Evolutionary conservation across 768 basidiomycete species (phyloP).

Genomic region (Leccinum imitatum): DNA sequence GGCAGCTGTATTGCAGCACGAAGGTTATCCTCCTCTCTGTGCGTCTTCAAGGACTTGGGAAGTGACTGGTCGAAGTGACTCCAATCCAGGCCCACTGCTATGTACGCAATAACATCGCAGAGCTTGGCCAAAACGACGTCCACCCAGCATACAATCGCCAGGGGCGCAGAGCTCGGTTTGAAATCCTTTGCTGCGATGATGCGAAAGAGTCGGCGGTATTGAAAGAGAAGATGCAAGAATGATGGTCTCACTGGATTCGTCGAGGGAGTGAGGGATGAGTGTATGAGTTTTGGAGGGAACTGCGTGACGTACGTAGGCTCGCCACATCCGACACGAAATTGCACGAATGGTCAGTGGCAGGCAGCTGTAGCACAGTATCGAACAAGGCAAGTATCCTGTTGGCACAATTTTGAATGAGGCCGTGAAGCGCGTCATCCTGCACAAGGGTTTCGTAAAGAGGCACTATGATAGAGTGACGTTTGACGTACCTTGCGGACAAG

Average conservation of each 20-base stretch:
- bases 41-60: constrained; percentile 35
- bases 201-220: constrained; percentile 50
- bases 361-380: constrained; percentile 19
- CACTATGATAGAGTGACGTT: neutral
- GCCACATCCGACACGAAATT: constrained; percentile 14
- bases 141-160: constrained; percentile 59
- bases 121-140: constrained; percentile 60
- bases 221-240: constrained; percentile 45
- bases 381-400: constrained; percentile 33
- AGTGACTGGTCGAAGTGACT: constrained; percentile 13
- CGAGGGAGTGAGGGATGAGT: constrained; percentile 13
- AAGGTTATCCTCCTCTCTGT: constrained; percentile 50
- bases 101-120: constrained; percentile 35
- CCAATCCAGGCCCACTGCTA: constrained; percentile 29
- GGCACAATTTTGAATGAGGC: constrained; percentile 36
- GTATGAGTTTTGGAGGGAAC: neutral
- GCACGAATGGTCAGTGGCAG: constrained; percentile 2
- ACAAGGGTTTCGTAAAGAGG: neutral
- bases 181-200: constrained; percentile 38
- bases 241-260: constrained; percentile 29
- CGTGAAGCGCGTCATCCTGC: constrained; percentile 37
- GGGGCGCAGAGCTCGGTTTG: constrained; percentile 20
- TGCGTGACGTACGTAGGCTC: constrained; percentile 21
- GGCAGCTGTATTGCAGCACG: constrained; percentile 70
- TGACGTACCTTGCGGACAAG: constrained; percentile 29